Base-by-base conservation (phyloP, 441 rosid species). In the Caryocar brasiliense region DNA sequence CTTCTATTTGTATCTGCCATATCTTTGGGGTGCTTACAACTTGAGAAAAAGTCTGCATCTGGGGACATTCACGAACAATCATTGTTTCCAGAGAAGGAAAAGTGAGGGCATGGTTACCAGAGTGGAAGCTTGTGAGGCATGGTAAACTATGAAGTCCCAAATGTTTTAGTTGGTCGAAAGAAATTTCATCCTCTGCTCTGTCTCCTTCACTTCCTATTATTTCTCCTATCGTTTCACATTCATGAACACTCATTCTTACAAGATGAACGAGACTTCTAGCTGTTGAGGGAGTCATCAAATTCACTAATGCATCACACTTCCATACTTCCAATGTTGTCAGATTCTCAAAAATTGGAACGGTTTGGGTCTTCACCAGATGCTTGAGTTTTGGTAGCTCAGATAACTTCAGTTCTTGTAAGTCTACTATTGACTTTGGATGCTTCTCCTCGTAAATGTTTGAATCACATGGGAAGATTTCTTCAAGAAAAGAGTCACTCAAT, bases 201-300 rank as follows among this genome's bases (percentile, higher is more conserved):
- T 30, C 25, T 33, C 28, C 52, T 0, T 58, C 62, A 6, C 13
- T 14, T 6, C 39, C 20, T n/a, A 67, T 14, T n/a, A 70, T 30
- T 17, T 59, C 34, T 47, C 33, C 30, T 4, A 65, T 15, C 46
- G 21, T 41, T 7, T 28, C 5, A 23, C 77, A 71, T 3, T 49
- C 47, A 13, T 6, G 10, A 22, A 68, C 11, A 5, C 6, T 44
- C 67, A 74, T 19, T 17, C 51, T 6, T 0, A 21, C 22, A 8
- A 73, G 71, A 13, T 47, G 61, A 21, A 11, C 32, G 13, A 73
- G 41, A 24, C 49, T 25, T 56, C 38, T 65, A 12, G 76, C 74
- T 0, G 64, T 50, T 21, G 65, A 50, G 14, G 60, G 22, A 13
- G 66, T 35, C 6, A 68, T 2, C 39, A 65, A 25, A 32, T 43